Base-by-base conservation (phyloP, 352 stramenopile species). In the Pythium plurisporium region DNA sequence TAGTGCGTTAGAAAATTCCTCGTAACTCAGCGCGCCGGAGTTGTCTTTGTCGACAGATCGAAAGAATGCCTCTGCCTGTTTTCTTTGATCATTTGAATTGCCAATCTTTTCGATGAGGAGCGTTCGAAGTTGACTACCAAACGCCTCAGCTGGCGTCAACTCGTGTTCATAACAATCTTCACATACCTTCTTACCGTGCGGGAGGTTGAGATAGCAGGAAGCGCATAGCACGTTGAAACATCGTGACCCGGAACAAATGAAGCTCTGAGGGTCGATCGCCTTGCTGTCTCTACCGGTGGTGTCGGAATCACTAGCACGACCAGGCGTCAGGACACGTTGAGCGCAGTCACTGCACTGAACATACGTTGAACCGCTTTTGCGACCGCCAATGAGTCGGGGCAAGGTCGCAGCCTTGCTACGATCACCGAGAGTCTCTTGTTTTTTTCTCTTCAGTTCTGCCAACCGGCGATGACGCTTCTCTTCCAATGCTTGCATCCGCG, bases 161-260 rank as follows among this genome's bases (percentile, higher is more conserved):
- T 91, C 84, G 50, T 91, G 73, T 38, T 83, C 63, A 51, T 86
- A 94, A 45, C 84, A 94, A 22, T 85, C 70, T 60, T 92, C 82
- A 25, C 84, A 94, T 0, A 90, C 49, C 27, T 83, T 86, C 27
- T 71, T 82, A 34, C 58, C 70, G 1, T 33, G 31, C 7, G 77
- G 78, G 2, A 94, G 57, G 22, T 65, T 48, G 1, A 29, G 49
- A 26, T 79, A 87, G 49, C 82, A 94, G 0, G 20, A 14, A 31
- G 27, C n/a, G 48, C 84, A 94, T 38, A 94, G 73, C 1, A 74
- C 50, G 44, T 76, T 86, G 14, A 74, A 70, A 30, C 83, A 94
- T 11, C 73, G 85, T 7, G 72, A 79, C 4, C 76, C 83, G 9
- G 48, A 68, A 29, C 82, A 93, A 3, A 59, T 34, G 56, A 67